A percentile compares a stretch with the other conserved stretches of the same genome.
phyloP scores from a whole-genome alignment of 768 basidiomycete species.

The Boletus rufocinnamomeus region DNA sequence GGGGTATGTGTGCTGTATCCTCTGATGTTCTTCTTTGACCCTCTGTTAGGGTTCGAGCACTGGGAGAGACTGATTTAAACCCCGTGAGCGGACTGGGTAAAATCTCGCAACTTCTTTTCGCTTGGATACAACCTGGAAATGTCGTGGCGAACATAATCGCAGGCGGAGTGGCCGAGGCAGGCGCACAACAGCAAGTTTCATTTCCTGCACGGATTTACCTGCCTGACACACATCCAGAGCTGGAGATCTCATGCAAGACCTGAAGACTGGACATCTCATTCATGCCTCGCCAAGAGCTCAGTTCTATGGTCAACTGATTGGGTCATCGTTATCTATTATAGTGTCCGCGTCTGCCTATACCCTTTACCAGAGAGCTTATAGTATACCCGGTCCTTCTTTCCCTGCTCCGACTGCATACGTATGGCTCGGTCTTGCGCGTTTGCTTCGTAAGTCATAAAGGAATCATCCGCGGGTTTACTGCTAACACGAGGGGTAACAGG shows the following conservation, averaged over 20 bases:
- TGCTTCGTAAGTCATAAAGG: slow-evolving; percentile 58
- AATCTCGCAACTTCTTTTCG: slow-evolving; percentile 91
- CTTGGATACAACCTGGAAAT: slow-evolving; percentile 91
- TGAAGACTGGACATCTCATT: slow-evolving; percentile 95
- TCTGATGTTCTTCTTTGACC: slow-evolving; percentile 8
- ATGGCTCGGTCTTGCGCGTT: slow-evolving; percentile 78
- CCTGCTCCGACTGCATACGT: slow-evolving; percentile 95
- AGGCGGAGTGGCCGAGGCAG: slow-evolving; percentile 94
- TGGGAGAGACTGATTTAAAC: slow-evolving; percentile 95
- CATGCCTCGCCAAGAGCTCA: slow-evolving; percentile 91
- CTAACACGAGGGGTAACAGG: slow-evolving; percentile 44
- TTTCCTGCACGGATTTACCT: not conserved
- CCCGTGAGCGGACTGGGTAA: slow-evolving; percentile 94
- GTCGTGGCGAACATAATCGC: slow-evolving; percentile 98
- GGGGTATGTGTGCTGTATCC: slow-evolving; percentile 54
- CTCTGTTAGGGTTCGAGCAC: slow-evolving; percentile 72
- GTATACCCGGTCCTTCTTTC: slow-evolving; percentile 92
- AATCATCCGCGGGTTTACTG: not conserved
- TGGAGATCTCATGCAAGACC: slow-evolving; percentile 97
- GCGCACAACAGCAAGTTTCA: slow-evolving; percentile 77
- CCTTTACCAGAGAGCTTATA: slow-evolving; percentile 84
- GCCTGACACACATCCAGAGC: slow-evolving; percentile 51
- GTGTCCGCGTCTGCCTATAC: slow-evolving; percentile 87
- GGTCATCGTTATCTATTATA: slow-evolving; percentile 83
- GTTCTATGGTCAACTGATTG: slow-evolving; percentile 92